Conservation (phyloP, 2,329 filamentous ascomycete species). For the Colletotrichum sp. region DNA sequence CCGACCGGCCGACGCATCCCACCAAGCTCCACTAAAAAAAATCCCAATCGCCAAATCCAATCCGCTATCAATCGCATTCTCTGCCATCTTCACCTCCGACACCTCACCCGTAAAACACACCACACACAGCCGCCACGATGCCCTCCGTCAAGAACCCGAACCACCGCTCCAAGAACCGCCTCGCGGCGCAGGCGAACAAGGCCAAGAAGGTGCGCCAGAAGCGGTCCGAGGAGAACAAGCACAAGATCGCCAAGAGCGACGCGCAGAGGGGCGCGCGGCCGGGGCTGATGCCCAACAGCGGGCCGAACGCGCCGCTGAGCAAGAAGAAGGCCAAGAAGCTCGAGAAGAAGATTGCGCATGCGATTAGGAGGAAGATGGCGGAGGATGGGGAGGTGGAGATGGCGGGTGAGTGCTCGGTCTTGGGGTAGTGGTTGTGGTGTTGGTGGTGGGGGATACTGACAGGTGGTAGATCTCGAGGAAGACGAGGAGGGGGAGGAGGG, state of each 20-base stretch:
- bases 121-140: constrained; percentile 38
- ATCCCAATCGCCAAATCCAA: background rate
- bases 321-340: constrained; percentile 62
- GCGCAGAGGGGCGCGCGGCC: constrained; percentile 54
- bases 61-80: background rate
- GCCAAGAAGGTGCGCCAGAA: constrained; percentile 49
- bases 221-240: constrained; percentile 39
- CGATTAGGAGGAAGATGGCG: constrained; percentile 57
- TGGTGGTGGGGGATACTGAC: background rate
- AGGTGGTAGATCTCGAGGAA: background rate
- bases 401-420: constrained; percentile 41
- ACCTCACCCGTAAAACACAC: background rate
- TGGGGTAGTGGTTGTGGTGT: background rate
- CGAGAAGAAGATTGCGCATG: constrained; percentile 58
- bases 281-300: constrained; percentile 61
- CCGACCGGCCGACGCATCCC: background rate
- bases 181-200: constrained; percentile 50
- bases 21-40: constrained; percentile 16
- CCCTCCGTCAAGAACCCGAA: constrained; percentile 65
- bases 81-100: too few relatives aligned
- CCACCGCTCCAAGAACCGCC: constrained; percentile 58
- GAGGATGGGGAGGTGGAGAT: constrained; percentile 55
- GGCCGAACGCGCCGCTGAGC: constrained; percentile 55
- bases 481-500: background rate
- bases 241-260: constrained; percentile 48